Base-by-base conservation (phyloP, 768 basidiomycete genomes). In the Serendipita sp. region DNA sequence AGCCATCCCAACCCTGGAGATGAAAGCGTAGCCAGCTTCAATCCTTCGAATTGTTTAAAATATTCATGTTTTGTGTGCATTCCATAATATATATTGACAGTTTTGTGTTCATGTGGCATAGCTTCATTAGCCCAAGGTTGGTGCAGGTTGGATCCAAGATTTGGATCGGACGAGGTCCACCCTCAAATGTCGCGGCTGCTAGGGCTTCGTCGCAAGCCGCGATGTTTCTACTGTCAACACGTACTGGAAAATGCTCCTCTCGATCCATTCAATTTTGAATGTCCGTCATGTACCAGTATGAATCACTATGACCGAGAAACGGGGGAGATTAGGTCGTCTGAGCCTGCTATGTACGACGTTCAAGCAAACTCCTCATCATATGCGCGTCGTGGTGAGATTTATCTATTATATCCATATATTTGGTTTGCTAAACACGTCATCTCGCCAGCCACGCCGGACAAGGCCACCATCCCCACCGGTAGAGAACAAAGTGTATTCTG, bases 401-500 rank as follows among this genome's bases (percentile, higher is more conserved):
- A 28, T 10, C 36, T 23, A 2, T 16, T 30, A 3, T 34, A 51
- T n/a, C n/a, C n/a, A n/a, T n/a, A n/a, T n/a, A n/a, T 3, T 48
- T 68, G 41, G 32, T 23, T 16, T n/a, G 23, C 28, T n/a, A 60
- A 60, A n/a, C 35, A 10, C 23, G 56, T 35, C 35, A 60, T 58
- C 32, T 30, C 38, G 38, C 34, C 63, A 3, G n/a, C 38, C 16
- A 46, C 68, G 64, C 11, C 67, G 36, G 46, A 23, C 46, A 10
- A 23, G 3, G 5, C 62, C 15, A 13, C 28, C 52, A 44, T 30
- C 28, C 30, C 52, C 13, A 54, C 52, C 23, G 28, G 16, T 30
- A 30, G 16, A 11, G 52, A 54, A 54, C 52, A 54, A 38, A 48
- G 28, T 36, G 54, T 63, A 5, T 94, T 95, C 76, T 97, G 93